Conservation (phyloP, 164 flowering plant genomes). For the Aristolochia fimbriata region DNA sequence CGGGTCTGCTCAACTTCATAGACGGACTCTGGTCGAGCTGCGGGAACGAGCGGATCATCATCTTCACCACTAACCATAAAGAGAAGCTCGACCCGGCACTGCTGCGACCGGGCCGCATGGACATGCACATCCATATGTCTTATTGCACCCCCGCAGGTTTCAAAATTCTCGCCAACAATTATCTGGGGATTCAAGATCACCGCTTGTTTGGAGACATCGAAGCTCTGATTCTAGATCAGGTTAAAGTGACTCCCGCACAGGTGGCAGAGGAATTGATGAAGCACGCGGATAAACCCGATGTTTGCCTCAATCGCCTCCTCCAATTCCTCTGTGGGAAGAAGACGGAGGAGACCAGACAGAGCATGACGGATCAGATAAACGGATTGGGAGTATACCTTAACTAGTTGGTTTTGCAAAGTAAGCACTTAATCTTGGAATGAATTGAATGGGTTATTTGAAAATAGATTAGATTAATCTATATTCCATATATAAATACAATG, state of each 20-base stretch:
- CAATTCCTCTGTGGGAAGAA: constrained; percentile 23
- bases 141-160: constrained; percentile 41
- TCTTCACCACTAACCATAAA: constrained; percentile 49
- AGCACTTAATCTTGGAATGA: too few species aligned
- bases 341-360: too few species aligned
- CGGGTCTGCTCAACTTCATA: constrained; percentile 46
- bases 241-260: constrained; percentile 46
- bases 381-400: too few species aligned
- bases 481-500: too few species aligned
- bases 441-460: too few species aligned
- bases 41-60: constrained; percentile 38
- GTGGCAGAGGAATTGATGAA: constrained; percentile 54
- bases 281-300: constrained; percentile 32
- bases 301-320: constrained; percentile 26
- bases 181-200: constrained; percentile 22
- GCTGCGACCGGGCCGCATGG: constrained; percentile 59
- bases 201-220: constrained; percentile 20
- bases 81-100: constrained; percentile 54
- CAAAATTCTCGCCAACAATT: constrained; percentile 52
- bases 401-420: too few species aligned
- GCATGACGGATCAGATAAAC: too few species aligned
- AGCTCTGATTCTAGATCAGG: constrained; percentile 12
- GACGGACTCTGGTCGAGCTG: constrained; percentile 60
- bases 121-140: constrained; percentile 45
- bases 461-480: too few species aligned